Base-by-base conservation (phyloP, 2,329 filamentous ascomycete genomes). In the Stromatinia cepivora region DNA sequence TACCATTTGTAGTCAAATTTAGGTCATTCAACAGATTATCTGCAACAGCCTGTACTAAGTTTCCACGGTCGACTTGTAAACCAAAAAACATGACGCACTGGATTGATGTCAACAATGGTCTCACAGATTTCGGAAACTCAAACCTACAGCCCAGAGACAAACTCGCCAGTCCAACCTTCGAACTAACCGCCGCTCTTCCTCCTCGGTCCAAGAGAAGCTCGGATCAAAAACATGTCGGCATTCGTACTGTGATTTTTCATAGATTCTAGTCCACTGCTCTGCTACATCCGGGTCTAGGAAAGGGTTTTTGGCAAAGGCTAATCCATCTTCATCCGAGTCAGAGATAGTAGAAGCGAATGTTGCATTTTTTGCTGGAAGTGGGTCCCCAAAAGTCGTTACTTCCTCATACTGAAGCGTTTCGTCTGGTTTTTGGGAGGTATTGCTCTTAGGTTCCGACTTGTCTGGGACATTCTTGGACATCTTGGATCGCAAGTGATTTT, bases 1-100 rank as follows among this genome's bases (percentile, higher is more conserved):
- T 65, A 71, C 67, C 84, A 75, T 86, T 81, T 13, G 80, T 83
- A 0, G 77, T 82, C 69, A 85, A 69, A 6, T 77, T 72, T 10
- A 83, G 75, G 58, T 87, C 88, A 72, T 78, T 79, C 2, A 90
- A 79, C 79, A 90, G 83, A 70, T 87, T 88, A 75, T 89, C 87
- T 0, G 85, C 86, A 22, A 87, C 79, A 7, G 87, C 88, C 74
- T 87, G 87, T 6, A 72, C 70, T 13, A 89, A 80, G 74, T 90
- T 90, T 28, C 84, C 84, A 31, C 87, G 81, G 76, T 89, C 87
- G 34, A 88, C 80, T 71, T 89, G 85, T 5, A 89, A 80, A 2
- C 84, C 85, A 71, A 88, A 88, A 76, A 89, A 89, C 77, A 88
- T 88, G 39, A 88, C 70, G 69, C 86, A 88, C 66, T 87, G 11